Evolutionary conservation across 352 stramenopile genomes (phyloP).

Genomic region (Globisporangium mamillatum): DNA sequence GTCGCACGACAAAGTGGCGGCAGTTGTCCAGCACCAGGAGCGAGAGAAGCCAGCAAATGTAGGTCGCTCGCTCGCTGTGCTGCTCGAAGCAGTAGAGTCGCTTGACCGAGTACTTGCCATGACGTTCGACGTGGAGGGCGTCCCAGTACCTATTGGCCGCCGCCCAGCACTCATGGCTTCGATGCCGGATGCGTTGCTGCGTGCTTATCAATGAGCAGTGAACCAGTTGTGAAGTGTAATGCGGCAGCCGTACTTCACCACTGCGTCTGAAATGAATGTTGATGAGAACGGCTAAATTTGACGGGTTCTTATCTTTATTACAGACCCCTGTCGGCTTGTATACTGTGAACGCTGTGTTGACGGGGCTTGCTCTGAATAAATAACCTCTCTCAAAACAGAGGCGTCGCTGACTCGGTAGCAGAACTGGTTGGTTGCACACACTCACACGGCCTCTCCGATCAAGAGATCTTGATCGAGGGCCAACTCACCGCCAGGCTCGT

Average conservation of each 20-base stretch:
- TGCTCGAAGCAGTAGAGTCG: conserved; percentile 5
- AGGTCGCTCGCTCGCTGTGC: not conserved
- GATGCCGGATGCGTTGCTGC: too few relatives aligned
- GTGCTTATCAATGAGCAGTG: too few relatives aligned
- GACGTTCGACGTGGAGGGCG: conserved; percentile 14
- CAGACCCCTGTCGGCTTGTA: too few relatives aligned
- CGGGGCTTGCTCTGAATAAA: not conserved
- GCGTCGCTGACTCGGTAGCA: not conserved
- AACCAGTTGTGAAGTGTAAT: too few relatives aligned
- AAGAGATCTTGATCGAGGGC: not conserved
- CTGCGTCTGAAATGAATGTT: too few relatives aligned
- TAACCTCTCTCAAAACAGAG: not conserved
- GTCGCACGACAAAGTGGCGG: conserved; percentile 5
- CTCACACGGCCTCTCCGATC: not conserved
- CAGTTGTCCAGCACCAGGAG: conserved; percentile 13
- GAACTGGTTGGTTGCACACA: not conserved
- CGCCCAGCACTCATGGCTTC: not conserved
- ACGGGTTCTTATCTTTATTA: too few relatives aligned
- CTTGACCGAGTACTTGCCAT: conserved; percentile 12
- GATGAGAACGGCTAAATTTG: too few relatives aligned
- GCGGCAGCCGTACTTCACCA: too few relatives aligned
- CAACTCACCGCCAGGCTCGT: not conserved
- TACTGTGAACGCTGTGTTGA: too few relatives aligned
- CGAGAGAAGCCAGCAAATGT: conserved; percentile 11
- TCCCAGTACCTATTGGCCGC: not conserved